phyloP scores from a whole-genome alignment of 2,329 filamentous ascomycete genomes.

The Nothomitra cinnamomea region DNA sequence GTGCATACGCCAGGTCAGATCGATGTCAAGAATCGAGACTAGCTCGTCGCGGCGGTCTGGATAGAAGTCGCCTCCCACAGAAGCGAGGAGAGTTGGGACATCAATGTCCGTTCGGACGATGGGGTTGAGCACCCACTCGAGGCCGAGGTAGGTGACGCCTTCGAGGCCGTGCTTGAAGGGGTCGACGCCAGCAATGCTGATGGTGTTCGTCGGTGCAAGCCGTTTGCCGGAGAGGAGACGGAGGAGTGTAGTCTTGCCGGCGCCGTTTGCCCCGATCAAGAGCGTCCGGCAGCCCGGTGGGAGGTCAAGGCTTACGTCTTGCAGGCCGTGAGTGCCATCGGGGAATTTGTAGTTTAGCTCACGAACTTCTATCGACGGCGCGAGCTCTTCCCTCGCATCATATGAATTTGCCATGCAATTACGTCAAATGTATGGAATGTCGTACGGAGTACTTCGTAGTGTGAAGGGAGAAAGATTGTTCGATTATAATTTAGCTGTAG shows the following conservation, averaged over 20 bases:
- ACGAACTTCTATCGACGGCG: conserved; percentile 52
- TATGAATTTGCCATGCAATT: neutral
- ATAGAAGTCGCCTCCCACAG: conserved; percentile 74
- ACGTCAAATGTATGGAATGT: neutral
- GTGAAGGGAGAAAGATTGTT: no score
- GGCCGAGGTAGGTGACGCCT: conserved; percentile 89
- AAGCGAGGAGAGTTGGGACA: conserved; percentile 67
- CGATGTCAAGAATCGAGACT: conserved; percentile 76
- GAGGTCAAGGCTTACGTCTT: conserved; percentile 55
- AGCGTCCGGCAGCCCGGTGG: conserved; percentile 75
- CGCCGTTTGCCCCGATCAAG: conserved; percentile 86
- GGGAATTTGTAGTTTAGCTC: conserved; percentile 79
- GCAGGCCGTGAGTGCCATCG: conserved; percentile 64
- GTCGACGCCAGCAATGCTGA: conserved; percentile 68
- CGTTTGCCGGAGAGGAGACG: conserved; percentile 90
- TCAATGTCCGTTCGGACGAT: conserved; percentile 93
- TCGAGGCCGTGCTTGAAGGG: conserved; percentile 82
- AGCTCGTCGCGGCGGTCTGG: conserved; percentile 72
- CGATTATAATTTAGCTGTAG: no score
- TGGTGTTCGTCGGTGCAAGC: conserved; percentile 59
- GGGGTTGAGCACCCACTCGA: conserved; percentile 96
- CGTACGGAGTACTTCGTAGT: no score
- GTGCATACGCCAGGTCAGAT: conserved; percentile 86
- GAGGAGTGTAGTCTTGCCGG: conserved; percentile 91
- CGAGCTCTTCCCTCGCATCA: neutral